These are phyloP conservation scores for Voacanga thouarsii DNA, from an alignment of 257 asterid species.

Conservation along the genomic window DNA sequence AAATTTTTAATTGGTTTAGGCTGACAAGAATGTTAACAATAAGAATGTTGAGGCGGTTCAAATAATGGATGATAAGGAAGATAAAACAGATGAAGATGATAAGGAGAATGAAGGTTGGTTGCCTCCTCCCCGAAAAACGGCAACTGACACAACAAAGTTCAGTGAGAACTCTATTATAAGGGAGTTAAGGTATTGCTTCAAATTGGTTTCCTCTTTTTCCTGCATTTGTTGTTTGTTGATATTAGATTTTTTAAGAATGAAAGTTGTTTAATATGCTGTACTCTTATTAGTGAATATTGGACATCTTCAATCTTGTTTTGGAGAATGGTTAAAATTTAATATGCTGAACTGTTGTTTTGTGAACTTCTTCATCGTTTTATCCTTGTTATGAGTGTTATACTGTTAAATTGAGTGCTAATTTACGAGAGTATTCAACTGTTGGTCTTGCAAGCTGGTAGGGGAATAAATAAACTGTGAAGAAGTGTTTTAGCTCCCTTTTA, in stretches of 20 bases:
- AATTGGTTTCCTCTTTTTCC: neutral
- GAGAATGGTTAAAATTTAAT: neutral
- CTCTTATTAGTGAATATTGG: neutral
- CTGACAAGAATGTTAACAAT: slow-evolving; percentile 26
- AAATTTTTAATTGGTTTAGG: slow-evolving; percentile 31
- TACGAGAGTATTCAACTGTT: neutral
- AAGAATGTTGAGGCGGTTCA: slow-evolving; percentile 32
- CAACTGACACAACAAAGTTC: slow-evolving; percentile 18
- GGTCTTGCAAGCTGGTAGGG: neutral
- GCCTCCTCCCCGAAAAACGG: slow-evolving; percentile 65
- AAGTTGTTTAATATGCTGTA: neutral
- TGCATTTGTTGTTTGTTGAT: neutral
- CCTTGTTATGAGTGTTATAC: neutral
- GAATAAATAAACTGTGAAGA: neutral
- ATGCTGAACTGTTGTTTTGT: neutral
- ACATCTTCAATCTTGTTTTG: neutral
- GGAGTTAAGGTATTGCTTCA: slow-evolving; percentile 62
- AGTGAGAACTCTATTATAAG: slow-evolving; percentile 67
- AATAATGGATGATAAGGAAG: slow-evolving; percentile 31
- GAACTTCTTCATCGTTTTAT: neutral
- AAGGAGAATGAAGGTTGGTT: slow-evolving; percentile 66
- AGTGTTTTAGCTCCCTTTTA: neutral
- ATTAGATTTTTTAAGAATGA: neutral
- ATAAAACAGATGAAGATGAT: slow-evolving; percentile 38
- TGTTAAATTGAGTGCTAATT: neutral